Evolutionary conservation across 192 early-diverging fungal species (phyloP), one percentile per base, ranked within the genome.

Genomic region (Rhizophagus sp.): DNA sequence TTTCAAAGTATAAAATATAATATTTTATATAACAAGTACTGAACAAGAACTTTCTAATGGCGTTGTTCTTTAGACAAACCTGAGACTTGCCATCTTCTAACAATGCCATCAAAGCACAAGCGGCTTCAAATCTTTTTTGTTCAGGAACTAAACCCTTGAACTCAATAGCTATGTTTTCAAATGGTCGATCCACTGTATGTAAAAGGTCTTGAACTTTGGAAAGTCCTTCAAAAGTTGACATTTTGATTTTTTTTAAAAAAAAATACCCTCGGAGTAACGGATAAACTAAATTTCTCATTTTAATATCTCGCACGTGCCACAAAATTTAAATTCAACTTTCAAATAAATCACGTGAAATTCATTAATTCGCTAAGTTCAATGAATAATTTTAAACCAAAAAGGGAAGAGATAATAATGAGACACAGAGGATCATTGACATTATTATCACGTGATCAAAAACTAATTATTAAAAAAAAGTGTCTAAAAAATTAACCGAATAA

Each of bases 81-180:
- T 77, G 75, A 12, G 63, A 65, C 12, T 77, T 41, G 39, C 41
- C 63, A 77, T 33, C 49, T 65, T 77, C 75, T 27, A 77, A 65
- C 25, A 65, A 66, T 9, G 34, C 63, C 75, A 77, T 77, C 63
- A 77, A 66, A 7, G 75, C 27, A 47, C 75, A 77, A 66, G 75
- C 75, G 27, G 75, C 75, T 65, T 65, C 39, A 66, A 77, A 77
- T 34, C 75, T 77, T 66, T 77, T 77, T 22, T 77, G 75, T 65
- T 77, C 62, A 66, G 75, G 75, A 36, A 77, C 36, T 34, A 66
- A 17, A 47, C 57, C 61, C 50, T 77, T 64, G 39, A 77, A 77
- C 8, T 9, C 39, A 44, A 39, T 11, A 3, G 75, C 75, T n/a
- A 77, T 77, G 41, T 65, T 77, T 77, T 77, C 75, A 77, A 77